Evolutionary conservation across 371 early-diverging fungal genomes (phyloP).

Genomic region (Coemansia sp.): DNA sequence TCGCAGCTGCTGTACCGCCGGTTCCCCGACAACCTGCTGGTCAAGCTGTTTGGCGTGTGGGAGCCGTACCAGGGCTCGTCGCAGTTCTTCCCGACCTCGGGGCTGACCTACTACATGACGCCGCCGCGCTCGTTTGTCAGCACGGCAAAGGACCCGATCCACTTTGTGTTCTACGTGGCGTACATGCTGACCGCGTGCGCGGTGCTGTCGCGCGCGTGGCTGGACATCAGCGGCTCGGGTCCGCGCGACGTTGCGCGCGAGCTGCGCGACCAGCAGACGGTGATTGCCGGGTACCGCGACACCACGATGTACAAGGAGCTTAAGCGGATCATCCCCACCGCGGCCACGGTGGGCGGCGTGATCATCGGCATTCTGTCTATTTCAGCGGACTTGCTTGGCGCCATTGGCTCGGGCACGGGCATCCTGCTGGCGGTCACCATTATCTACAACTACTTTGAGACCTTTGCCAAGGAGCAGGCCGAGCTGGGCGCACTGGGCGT

Average conservation of each 20-base stretch:
- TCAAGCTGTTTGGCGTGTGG: slow-evolving; percentile 98
- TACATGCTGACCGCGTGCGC: slow-evolving; percentile 96
- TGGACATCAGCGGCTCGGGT: slow-evolving; percentile 97
- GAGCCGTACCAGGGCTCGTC: slow-evolving; percentile 85
- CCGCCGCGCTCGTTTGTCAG: slow-evolving; percentile 89
- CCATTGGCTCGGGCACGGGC: slow-evolving; percentile 99
- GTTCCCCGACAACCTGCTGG: slow-evolving; percentile 93
- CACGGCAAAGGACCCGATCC: slow-evolving; percentile 89
- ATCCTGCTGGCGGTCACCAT: slow-evolving; percentile 98
- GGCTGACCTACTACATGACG: slow-evolving; percentile 97
- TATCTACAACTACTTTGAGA: slow-evolving; percentile 99
- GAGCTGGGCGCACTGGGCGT: slow-evolving; percentile 64
- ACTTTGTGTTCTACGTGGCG: slow-evolving; percentile 89
- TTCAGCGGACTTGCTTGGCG: slow-evolving; percentile 92
- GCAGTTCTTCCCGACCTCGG: slow-evolving; percentile 88
- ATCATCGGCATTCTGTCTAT: slow-evolving; percentile 94
- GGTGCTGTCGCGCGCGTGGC: slow-evolving; percentile 97
- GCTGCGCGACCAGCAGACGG: slow-evolving; percentile 96
- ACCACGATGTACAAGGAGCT: slow-evolving; percentile 97
- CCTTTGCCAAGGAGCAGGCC: slow-evolving; percentile 94
- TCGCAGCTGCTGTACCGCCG: slow-evolving; percentile 95
- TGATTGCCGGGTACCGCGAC: slow-evolving; percentile 97
- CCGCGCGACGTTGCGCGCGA: slow-evolving; percentile 96
- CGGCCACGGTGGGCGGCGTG: slow-evolving; percentile 95
- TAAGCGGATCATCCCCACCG: slow-evolving; percentile 97